These are phyloP conservation scores for Kingdonia uniflora DNA, from an alignment of 164 flowering plant genomes.

Conservation along the genomic window DNA sequence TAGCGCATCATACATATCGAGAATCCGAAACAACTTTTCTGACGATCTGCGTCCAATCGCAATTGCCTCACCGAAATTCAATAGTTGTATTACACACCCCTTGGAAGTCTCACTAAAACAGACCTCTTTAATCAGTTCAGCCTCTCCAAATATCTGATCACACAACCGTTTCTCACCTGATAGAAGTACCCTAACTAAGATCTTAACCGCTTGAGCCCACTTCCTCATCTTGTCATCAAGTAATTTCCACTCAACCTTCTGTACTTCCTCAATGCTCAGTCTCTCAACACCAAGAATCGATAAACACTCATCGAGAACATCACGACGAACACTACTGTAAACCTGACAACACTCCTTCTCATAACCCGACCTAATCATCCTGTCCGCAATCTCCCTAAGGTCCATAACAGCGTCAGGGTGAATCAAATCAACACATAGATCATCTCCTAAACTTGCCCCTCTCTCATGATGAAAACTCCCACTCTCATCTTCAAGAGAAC, in stretches of 20 bases:
- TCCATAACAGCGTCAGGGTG: slow-evolving; percentile 42
- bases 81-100: slow-evolving; percentile 62
- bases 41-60: slow-evolving; percentile 48
- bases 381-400: slow-evolving; percentile 57
- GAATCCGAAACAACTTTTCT: slow-evolving; percentile 58
- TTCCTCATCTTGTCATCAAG: slow-evolving; percentile 93
- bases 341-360: slow-evolving; percentile 90
- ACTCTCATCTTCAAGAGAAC: slow-evolving; percentile 10
- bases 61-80: slow-evolving; percentile 75
- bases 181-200: slow-evolving; percentile 43
- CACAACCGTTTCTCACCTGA: slow-evolving; percentile 61
- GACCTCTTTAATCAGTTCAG: slow-evolving; percentile 35
- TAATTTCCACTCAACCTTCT: slow-evolving; percentile 62
- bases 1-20: slow-evolving; percentile 78
- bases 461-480: slow-evolving; percentile 31
- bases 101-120: slow-evolving; percentile 68
- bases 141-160: slow-evolving; percentile 49
- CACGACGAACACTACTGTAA: slow-evolving; percentile 61
- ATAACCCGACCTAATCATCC: slow-evolving; percentile 78
- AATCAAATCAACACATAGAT: slow-evolving; percentile 49
- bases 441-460: slow-evolving; percentile 39
- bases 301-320: slow-evolving; percentile 69
- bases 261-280: slow-evolving; percentile 80
- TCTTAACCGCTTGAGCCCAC: slow-evolving; percentile 74
- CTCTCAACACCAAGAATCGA: slow-evolving; percentile 64